Conservation (phyloP, 306 rosid genomes). For the Lathyrus oleraceus region DNA sequence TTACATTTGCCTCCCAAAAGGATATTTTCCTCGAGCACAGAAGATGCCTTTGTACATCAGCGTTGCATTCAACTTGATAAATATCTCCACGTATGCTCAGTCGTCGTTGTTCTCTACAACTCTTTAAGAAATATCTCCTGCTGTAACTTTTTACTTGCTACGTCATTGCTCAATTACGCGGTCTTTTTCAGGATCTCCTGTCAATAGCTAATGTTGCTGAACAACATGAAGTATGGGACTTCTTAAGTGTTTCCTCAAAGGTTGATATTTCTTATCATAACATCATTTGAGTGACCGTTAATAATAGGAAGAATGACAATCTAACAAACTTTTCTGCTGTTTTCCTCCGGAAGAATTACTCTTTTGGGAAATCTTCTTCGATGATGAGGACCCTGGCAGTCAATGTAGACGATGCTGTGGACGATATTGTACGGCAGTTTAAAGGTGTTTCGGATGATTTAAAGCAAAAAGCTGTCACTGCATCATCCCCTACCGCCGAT, state of each 20-base stretch:
- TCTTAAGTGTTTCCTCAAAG: conserved; percentile 89
- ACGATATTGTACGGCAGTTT: conserved; percentile 91
- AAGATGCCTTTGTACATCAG: conserved; percentile 94
- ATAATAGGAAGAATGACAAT: conserved; percentile 14
- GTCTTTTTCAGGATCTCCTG: conserved; percentile 68
- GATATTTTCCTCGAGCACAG: conserved; percentile 96
- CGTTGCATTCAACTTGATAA: conserved; percentile 92
- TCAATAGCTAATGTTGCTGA: conserved; percentile 95
- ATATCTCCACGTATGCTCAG: conserved; percentile 74
- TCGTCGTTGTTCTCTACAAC: conserved; percentile 29
- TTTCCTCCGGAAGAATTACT: conserved; percentile 62
- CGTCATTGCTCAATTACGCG: conserved; percentile 31
- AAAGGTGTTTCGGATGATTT: conserved; percentile 96
- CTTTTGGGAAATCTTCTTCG: conserved; percentile 91
- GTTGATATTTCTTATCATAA: conserved; percentile 43
- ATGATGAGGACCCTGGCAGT: conserved; percentile 98
- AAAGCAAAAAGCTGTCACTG: conserved; percentile 69
- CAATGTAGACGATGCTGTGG: conserved; percentile 96
- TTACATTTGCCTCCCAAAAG: conserved; percentile 95
- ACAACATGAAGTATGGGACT: conserved; percentile 99
- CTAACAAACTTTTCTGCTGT: conserved; percentile 23
- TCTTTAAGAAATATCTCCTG: conserved; percentile 22
- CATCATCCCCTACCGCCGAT: conserved; percentile 51
- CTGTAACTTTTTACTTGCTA: conserved; percentile 2
- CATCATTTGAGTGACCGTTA: conserved; percentile 4